A percentile compares a stretch with the other conserved stretches of the same genome.
These are phyloP conservation scores for Microdochium trichocladiopsis DNA, from an alignment of 2,329 filamentous ascomycete genomes.

Conservation along the genomic window DNA sequence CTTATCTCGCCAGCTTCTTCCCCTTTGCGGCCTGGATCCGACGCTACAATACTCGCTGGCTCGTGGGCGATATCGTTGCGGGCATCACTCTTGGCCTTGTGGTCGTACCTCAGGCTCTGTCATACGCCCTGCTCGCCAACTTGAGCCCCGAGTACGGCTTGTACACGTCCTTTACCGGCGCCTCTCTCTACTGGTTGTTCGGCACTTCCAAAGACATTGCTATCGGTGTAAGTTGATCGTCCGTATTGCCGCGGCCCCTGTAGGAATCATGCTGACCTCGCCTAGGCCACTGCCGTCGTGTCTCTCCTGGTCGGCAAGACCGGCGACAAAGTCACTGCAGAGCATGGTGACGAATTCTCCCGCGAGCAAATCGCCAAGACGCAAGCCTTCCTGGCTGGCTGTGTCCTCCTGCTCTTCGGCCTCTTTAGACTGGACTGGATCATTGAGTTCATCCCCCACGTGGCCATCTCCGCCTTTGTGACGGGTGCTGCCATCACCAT, in stretches of 20 bases:
- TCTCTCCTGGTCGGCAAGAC: slow-evolving; percentile 43
- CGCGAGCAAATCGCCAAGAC: slow-evolving; percentile 34
- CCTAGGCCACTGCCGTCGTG: slow-evolving; percentile 35
- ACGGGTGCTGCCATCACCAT: slow-evolving; percentile 44
- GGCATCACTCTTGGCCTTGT: slow-evolving; percentile 70
- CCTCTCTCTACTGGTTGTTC: slow-evolving; percentile 76
- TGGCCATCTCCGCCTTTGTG: slow-evolving; percentile 42
- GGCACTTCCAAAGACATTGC: slow-evolving; percentile 82
- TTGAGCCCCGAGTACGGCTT: slow-evolving; percentile 64
- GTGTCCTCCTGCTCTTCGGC: slow-evolving; percentile 35
- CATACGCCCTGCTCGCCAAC: slow-evolving; percentile 66
- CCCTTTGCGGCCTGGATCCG: slow-evolving; percentile 64
- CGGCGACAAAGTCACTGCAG: slow-evolving; percentile 26
- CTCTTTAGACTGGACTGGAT: slow-evolving; percentile 40
- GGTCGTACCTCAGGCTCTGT: slow-evolving; percentile 74
- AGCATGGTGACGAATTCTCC: slow-evolving; percentile 21
- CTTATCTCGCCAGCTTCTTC: slow-evolving; percentile 49
- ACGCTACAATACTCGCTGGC: slow-evolving; percentile 67
- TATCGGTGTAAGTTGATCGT: slow-evolving; percentile 47
- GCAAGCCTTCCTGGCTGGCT: slow-evolving; percentile 36
- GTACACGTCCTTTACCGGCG: slow-evolving; percentile 78
- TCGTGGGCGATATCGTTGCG: slow-evolving; percentile 66
- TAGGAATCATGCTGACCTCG: slow-evolving; percentile 7
- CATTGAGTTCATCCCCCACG: slow-evolving; percentile 43
- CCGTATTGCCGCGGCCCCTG: too few relatives aligned